phyloP scores from a whole-genome alignment of 306 rosid species.

The Medicago ruthenica region DNA sequence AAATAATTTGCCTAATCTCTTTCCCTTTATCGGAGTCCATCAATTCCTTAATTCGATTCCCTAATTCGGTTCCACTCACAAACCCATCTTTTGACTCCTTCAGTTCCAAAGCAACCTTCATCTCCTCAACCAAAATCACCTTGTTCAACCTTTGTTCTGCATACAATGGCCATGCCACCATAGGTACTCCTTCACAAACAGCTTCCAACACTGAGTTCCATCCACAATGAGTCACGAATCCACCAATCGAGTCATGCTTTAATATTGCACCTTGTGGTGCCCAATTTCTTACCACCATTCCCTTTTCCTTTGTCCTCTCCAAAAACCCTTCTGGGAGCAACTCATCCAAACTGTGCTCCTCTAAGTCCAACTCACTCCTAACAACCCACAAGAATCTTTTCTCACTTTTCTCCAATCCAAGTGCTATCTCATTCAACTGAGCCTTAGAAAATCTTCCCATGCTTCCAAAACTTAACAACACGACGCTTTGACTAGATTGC shows the following conservation, averaged over 20 bases:
- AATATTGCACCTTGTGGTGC: slow-evolving; percentile 61
- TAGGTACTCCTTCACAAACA: slow-evolving; percentile 39
- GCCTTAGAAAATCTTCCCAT: slow-evolving; percentile 50
- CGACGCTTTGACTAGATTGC: slow-evolving; percentile 64
- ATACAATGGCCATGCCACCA: slow-evolving; percentile 60
- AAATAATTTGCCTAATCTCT: background rate
- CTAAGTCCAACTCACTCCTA: slow-evolving; percentile 39
- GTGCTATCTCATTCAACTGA: slow-evolving; percentile 58
- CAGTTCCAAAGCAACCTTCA: slow-evolving; percentile 56
- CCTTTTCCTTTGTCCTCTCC: background rate
- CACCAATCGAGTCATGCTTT: slow-evolving; percentile 53
- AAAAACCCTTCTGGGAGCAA: slow-evolving; percentile 1
- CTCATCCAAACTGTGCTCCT: background rate
- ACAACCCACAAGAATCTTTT: slow-evolving; percentile 70
- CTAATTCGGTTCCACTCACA: background rate
- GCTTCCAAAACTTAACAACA: slow-evolving; percentile 69
- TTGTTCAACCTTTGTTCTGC: slow-evolving; percentile 62
- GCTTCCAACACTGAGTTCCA: slow-evolving; percentile 74
- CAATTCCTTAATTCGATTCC: background rate
- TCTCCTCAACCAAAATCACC: slow-evolving; percentile 53
- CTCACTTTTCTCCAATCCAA: slow-evolving; percentile 64
- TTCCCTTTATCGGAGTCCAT: background rate
- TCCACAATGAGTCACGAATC: slow-evolving; percentile 67
- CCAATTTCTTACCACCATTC: slow-evolving; percentile 60
- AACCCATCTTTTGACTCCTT: slow-evolving; percentile 27